Base-by-base conservation (phyloP, 768 basidiomycete genomes). In the Crucibulum laeve region DNA sequence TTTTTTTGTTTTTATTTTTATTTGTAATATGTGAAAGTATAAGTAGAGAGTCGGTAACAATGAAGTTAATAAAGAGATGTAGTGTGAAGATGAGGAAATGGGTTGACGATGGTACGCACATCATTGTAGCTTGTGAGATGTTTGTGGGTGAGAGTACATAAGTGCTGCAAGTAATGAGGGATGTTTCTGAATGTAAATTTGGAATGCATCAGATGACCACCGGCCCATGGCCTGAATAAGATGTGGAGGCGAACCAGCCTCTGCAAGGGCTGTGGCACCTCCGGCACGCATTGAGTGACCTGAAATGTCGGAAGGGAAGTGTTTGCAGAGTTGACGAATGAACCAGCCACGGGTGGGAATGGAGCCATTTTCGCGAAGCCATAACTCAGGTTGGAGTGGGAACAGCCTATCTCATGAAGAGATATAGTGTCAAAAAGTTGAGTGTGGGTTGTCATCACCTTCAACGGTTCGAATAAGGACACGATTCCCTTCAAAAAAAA, bases 211-310 rank as follows among this genome's bases (percentile, higher is more conserved):
- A 1, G 68, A 69, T 1, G 62, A 43, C 71, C 71, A 73, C 0
- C 66, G 52, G 0, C 71, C 70, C 0, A 60, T 45, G 0, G 56
- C 57, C 38, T 70, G 70, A 17, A 74, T 72, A 10, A 55, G 26
- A 23, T 51, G 40, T 0, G 58, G 53, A 0, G 61, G 41, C 2
- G 55, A 48, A 0, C 70, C 67, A 0, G 25, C 22, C 1, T 45
- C 39, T 0, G 68, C 70, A 1, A 66, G 54, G 4, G 40, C 40
- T 0, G 70, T 74, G 0, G 70, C 69, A 2, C 70, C 68, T 0
- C 71, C 70, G 0, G 68, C 53, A 6, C 63, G 57, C 30, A 71
- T 30, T 0, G 68, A 71, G 24, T 74, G 73, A 1, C 71, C 70
- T 8, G 50, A 54, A 22, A 62, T 28, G 15, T 39, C 26, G 0